Base-by-base conservation (phyloP, 2,329 filamentous ascomycete species). In the Mariannaea sp. region DNA sequence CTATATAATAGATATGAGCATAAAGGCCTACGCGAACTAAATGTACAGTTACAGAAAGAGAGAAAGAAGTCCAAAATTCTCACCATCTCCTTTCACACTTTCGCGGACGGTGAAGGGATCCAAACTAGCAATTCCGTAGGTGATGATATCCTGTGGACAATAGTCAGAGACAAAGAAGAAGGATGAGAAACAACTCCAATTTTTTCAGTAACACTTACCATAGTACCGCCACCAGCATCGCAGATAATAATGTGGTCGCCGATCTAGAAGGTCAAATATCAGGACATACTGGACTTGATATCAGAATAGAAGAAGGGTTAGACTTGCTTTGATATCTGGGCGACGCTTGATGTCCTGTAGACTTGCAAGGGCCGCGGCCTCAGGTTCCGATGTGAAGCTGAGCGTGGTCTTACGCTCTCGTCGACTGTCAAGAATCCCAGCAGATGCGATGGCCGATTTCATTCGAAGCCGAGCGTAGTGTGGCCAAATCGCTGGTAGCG, bases 401-500 rank as follows among this genome's bases (percentile, higher is more conserved):
- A 76, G 35, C 0, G 46, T 61, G 0, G 76, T 76, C 2, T 67
- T 33, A 0, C 69, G 71, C 1, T 59, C 61, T 0, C 43, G 10
- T 1, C 68, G 63, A 0, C 50, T 1, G 0, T 61, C 49, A 0
- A 77, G 57, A 3, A 80, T 71, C 0, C 76, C 76, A 0, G 77
- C 72, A 0, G 42, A 14, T 0, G 56, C 29, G 0, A 69, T 67
- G 0, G 75, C 77, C 1, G 68, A 40, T 0, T 62, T 55, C 76
- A 80, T 78, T 0, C 66, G 53, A 1, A 51, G 17, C 1, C 69
- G 68, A 1, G 72, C 71, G 47, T 75, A 75, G 0, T 68, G 59
- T 0, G 73, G 71, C 76, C 77, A 80, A 7, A 79, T 78, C 0
- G 77, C 77, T 0, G 77, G 77, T 0, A 80, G 30, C 0, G 77